These are phyloP conservation scores for Verticillium longisporum DNA, from an alignment of 2,329 filamentous ascomycete genomes.

Conservation along the genomic window DNA sequence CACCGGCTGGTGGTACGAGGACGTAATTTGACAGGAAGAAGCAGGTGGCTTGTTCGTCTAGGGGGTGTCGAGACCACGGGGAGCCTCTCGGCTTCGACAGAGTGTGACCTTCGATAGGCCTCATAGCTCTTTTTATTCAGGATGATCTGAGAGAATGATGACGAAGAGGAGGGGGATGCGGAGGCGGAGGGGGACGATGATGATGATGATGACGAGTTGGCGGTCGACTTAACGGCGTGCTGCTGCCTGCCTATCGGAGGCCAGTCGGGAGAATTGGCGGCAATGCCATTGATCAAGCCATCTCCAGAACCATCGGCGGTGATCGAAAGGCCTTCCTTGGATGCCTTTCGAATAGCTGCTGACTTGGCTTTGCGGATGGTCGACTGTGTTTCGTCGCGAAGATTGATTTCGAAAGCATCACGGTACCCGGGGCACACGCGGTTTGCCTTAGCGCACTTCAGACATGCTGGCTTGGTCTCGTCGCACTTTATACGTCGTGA, in stretches of 20 bases:
- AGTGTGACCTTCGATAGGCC: neutral
- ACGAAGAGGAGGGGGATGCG: no score
- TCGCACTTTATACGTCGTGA: slow-evolving; percentile 27
- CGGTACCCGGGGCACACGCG: slow-evolving; percentile 11
- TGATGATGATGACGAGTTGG: neutral
- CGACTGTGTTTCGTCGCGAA: slow-evolving; percentile 12
- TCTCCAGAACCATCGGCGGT: slow-evolving; percentile 6
- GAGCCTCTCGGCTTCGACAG: neutral
- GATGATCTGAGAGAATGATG: neutral
- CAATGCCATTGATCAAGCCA: neutral
- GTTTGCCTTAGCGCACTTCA: slow-evolving; percentile 22
- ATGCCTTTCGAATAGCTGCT: slow-evolving; percentile 9
- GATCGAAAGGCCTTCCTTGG: slow-evolving; percentile 5
- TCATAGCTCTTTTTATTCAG: neutral
- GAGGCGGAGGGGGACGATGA: no score
- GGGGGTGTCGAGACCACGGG: slow-evolving; percentile 12
- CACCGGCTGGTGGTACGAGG: slow-evolving; percentile 11
- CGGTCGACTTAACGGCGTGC: neutral
- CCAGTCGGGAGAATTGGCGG: neutral
- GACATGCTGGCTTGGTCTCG: slow-evolving; percentile 23
- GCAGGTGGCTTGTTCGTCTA: slow-evolving; percentile 16
- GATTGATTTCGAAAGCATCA: slow-evolving; percentile 12
- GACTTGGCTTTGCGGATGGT: slow-evolving; percentile 13
- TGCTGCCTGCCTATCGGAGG: neutral
- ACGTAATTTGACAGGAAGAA: slow-evolving; percentile 18